These are phyloP conservation scores for Cutaneotrichosporon sp. DNA, from an alignment of 1,284 basidiomycete genomes.

Conservation along the genomic window DNA sequence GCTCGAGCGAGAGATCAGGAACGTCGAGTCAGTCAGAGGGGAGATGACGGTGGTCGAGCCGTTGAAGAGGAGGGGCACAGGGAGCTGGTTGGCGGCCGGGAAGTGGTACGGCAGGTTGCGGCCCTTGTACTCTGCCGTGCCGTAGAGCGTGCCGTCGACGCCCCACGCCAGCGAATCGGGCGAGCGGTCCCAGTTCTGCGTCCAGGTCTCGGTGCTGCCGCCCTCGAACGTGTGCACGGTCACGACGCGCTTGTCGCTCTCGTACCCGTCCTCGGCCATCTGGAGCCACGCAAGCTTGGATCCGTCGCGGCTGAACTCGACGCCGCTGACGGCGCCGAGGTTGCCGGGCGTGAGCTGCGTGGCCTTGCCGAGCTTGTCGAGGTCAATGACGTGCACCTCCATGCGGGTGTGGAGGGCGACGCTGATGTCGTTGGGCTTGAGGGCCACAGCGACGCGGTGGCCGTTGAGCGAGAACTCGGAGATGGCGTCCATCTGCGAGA, in stretches of 20 bases:
- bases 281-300: slow-evolving; percentile 82
- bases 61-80: slow-evolving; percentile 45
- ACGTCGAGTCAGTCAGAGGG: slow-evolving; percentile 19
- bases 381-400: slow-evolving; percentile 53
- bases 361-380: slow-evolving; percentile 26
- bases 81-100: slow-evolving; percentile 35
- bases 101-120: slow-evolving; percentile 48
- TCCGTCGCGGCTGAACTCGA: slow-evolving; percentile 67
- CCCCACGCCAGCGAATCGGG: slow-evolving; percentile 70
- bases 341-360: slow-evolving; percentile 68
- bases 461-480: slow-evolving; percentile 62
- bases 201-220: slow-evolving; percentile 47
- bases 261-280: slow-evolving; percentile 81
- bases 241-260: slow-evolving; percentile 65
- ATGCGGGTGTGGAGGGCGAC: slow-evolving; percentile 61
- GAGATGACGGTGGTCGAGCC: slow-evolving; percentile 31
- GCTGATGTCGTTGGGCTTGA: slow-evolving; percentile 74
- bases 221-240: slow-evolving; percentile 65
- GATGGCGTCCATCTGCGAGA: slow-evolving; percentile 69
- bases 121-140: slow-evolving; percentile 74
- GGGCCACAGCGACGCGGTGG: slow-evolving; percentile 72
- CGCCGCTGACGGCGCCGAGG: slow-evolving; percentile 75
- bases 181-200: slow-evolving; percentile 80
- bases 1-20: slow-evolving; percentile 31
- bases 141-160: slow-evolving; percentile 67